Percentiles rank a stretch among this genome's conserved stretches.
Evolutionary conservation across 225 moss, liverwort and hornwort species (phyloP).

Genomic region (Pleurozium schreberi): DNA sequence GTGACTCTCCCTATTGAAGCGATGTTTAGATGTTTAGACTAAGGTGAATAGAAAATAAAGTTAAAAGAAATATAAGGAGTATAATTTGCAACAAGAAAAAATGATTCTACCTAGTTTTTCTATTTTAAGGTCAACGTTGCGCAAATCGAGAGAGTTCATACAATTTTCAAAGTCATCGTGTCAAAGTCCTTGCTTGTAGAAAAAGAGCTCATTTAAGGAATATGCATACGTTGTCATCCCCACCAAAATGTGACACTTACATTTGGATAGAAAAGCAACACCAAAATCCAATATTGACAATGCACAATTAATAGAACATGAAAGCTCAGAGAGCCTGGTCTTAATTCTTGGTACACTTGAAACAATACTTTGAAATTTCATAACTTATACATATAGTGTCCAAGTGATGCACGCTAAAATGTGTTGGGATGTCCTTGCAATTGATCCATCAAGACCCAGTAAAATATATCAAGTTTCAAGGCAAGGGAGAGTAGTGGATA

Average conservation of each 20-base stretch:
- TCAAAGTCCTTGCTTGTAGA: neutral
- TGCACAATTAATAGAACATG: neutral
- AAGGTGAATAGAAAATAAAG: neutral
- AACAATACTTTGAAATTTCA: neutral
- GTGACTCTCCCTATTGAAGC: neutral
- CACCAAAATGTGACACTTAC: neutral
- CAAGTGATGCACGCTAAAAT: rapidly evolving
- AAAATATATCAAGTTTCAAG: neutral
- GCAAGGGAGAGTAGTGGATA: neutral
- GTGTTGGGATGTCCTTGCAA: too few relatives aligned
- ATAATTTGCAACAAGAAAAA: neutral
- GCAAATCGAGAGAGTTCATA: neutral
- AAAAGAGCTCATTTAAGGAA: neutral
- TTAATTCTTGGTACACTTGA: neutral
- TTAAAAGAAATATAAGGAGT: neutral
- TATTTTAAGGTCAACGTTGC: too few relatives aligned
- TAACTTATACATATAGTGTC: neutral
- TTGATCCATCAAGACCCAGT: too few relatives aligned
- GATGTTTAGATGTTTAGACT: neutral
- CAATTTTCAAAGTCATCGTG: neutral
- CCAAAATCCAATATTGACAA: neutral
- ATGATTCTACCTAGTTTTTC: neutral
- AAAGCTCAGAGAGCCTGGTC: too few relatives aligned
- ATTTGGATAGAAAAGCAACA: neutral
- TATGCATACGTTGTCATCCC: neutral